Evolutionary conservation across 352 stramenopile genomes (phyloP), one percentile per base, ranked within the genome.

Genomic region (Phytophthora sansomeana): DNA sequence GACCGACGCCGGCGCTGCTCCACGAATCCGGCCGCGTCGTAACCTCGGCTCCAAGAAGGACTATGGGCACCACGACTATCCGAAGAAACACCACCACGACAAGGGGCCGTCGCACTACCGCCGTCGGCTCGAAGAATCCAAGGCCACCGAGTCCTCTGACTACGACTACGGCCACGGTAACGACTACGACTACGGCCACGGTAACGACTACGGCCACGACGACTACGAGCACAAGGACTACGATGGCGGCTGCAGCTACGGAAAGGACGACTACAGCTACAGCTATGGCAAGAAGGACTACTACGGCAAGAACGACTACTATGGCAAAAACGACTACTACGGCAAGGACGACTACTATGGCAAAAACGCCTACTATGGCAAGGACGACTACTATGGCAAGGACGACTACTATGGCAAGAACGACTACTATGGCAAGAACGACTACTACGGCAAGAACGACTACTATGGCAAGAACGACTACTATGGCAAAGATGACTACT

Each of bases 91-190:
- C 35, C 39, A 7, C 24, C 49, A 74, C 42, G 59, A 60, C 48
- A 58, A 74, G 17, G n/a, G n/a, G n/a, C n/a, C n/a, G n/a, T n/a
- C n/a, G n/a, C 26, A 69, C 30, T 59, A 72, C 42, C 64, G 64
- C 44, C 63, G 63, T n/a, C 63, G 56, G 13, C 63, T 67, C 32
- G 57, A n/a, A n/a, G n/a, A n/a, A n/a, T n/a, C 59, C 49, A 51
- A 67, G 10, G 33, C 10, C 57, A 67, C 67, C 36, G 9, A 63
- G 30, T 72, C 57, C n/a, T n/a, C n/a, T 24, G 58, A 65, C 42
- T 58, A 69, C 51, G 44, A 44, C 33, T 66, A n/a, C n/a, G n/a
- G n/a, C n/a, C n/a, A n/a, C n/a, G n/a, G 30, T 2, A 35, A 41
- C 8, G 16, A 32, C 48, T 42, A 43, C 5, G 48, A 17, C 48